phyloP scores from a whole-genome alignment of 306 rosid species.

The Rosa rugosa region DNA sequence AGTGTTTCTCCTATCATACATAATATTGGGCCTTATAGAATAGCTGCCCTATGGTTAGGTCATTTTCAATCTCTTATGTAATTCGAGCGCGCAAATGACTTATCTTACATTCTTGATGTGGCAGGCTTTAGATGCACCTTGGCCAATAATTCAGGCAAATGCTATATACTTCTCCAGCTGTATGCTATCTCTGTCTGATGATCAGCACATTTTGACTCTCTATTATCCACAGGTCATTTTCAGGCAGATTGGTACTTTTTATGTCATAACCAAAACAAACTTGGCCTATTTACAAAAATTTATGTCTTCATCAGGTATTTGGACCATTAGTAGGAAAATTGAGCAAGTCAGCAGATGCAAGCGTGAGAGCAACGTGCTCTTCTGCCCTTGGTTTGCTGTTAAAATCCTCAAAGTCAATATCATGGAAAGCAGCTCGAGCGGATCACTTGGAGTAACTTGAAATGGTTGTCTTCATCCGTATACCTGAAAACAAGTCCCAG shows the following conservation, averaged over 20 bases:
- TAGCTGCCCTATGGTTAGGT: not conserved
- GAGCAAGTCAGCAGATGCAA: constrained; percentile 74
- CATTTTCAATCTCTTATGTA: not conserved
- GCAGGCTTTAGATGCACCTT: constrained; percentile 98
- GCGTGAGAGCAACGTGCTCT: constrained; percentile 88
- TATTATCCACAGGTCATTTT: constrained; percentile 70
- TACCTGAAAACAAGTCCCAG: not conserved
- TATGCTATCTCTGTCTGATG: constrained; percentile 70
- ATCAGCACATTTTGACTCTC: constrained; percentile 68
- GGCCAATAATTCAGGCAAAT: constrained; percentile 94
- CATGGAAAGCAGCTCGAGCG: constrained; percentile 51
- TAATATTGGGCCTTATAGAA: not conserved
- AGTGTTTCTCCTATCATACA: not conserved
- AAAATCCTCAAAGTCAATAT: constrained; percentile 62
- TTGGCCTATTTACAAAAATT: constrained; percentile 17
- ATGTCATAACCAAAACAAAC: constrained; percentile 13
- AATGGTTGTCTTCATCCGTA: not conserved
- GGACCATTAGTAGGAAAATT: constrained; percentile 71
- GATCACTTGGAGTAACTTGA: constrained; percentile 50
- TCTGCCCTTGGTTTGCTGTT: constrained; percentile 80
- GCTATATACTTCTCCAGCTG: constrained; percentile 88
- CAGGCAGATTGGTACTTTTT: constrained; percentile 15
- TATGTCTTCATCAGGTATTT: constrained; percentile 58
- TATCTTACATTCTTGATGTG: constrained; percentile 22
- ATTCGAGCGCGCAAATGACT: not conserved